phyloP scores from a whole-genome alignment of 176 grass and related monocot genomes.

The Lolium multiflorum region DNA sequence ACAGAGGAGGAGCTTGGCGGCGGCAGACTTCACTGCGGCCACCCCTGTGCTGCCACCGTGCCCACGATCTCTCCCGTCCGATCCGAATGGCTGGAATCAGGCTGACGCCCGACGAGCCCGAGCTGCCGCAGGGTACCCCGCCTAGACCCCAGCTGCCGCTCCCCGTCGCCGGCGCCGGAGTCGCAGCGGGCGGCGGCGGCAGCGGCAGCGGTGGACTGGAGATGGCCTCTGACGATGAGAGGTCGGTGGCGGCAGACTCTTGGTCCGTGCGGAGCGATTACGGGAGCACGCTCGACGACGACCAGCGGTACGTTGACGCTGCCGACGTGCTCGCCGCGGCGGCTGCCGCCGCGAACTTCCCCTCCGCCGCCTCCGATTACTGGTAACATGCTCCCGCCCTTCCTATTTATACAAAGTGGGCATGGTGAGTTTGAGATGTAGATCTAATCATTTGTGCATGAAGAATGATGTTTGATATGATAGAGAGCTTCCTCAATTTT shows the following conservation, averaged over 20 bases:
- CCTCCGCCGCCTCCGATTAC: slow-evolving; percentile 84
- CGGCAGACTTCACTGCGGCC: neutral
- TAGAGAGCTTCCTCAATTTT: neutral
- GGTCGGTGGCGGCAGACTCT: slow-evolving; percentile 94
- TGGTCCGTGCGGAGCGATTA: slow-evolving; percentile 99
- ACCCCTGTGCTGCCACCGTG: slow-evolving; percentile 20
- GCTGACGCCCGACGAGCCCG: slow-evolving; percentile 61
- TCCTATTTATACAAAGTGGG: neutral
- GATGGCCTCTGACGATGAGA: slow-evolving; percentile 86
- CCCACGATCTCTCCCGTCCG: slow-evolving; percentile 42
- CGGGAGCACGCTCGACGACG: slow-evolving; percentile 95
- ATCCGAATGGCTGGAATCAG: slow-evolving; percentile 69
- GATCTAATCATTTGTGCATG: slow-evolving; percentile 33
- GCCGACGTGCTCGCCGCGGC: slow-evolving; percentile 64
- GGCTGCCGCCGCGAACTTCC: slow-evolving; percentile 65
- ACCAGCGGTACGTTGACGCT: slow-evolving; percentile 91
- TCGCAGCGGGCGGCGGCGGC: slow-evolving; percentile 41
- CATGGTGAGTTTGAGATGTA: neutral
- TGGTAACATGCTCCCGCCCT: slow-evolving; percentile 47
- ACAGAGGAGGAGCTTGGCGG: neutral
- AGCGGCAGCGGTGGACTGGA: slow-evolving; percentile 53
- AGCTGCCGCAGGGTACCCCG: slow-evolving; percentile 50
- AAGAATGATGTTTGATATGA: neutral
- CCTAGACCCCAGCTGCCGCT: slow-evolving; percentile 51
- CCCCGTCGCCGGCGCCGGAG: slow-evolving; percentile 24